A percentile compares a stretch with the other conserved stretches of the same genome.
These are phyloP conservation scores for Helicostylum pulchrum DNA, from an alignment of 192 early-diverging fungal species.

Conservation along the genomic window DNA sequence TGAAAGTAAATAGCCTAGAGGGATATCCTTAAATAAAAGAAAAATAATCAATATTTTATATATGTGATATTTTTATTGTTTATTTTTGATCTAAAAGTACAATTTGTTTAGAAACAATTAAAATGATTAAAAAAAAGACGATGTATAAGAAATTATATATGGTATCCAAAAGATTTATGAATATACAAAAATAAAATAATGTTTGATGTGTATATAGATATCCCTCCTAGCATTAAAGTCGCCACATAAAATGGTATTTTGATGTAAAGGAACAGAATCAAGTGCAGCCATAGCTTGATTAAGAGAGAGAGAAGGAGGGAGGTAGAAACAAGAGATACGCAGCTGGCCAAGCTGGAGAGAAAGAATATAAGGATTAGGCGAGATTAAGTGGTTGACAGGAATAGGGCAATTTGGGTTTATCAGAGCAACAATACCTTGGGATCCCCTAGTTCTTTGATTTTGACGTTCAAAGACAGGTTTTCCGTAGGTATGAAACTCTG, in stretches of 20 bases:
- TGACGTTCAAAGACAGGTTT: not conserved
- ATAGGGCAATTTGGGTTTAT: constrained; percentile 12
- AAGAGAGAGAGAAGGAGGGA: not conserved
- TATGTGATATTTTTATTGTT: too few species aligned
- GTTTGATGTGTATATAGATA: too few species aligned
- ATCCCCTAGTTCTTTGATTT: not conserved
- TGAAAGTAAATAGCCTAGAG: not conserved
- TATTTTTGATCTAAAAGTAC: too few species aligned
- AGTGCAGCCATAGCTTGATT: not conserved
- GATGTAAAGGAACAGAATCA: constrained; percentile 1
- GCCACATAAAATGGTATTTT: constrained; percentile 19
- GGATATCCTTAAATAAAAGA: too few species aligned
- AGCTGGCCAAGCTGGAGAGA: not conserved
- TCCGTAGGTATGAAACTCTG: constrained; percentile 18
- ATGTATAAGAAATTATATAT: too few species aligned
- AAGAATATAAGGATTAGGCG: not conserved
- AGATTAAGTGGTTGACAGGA: not conserved
- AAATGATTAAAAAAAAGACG: too few species aligned
- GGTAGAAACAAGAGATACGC: not conserved
- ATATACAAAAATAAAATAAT: too few species aligned
- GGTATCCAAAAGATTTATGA: too few species aligned
- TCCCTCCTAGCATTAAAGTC: constrained; percentile 23
- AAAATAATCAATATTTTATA: too few species aligned
- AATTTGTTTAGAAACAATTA: too few species aligned
- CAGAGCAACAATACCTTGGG: constrained; percentile 15